A percentile compares a stretch with the other conserved stretches of the same genome.
These are phyloP conservation scores for Brassica incana DNA, from an alignment of 345 rosid genomes.

Conservation along the genomic window DNA sequence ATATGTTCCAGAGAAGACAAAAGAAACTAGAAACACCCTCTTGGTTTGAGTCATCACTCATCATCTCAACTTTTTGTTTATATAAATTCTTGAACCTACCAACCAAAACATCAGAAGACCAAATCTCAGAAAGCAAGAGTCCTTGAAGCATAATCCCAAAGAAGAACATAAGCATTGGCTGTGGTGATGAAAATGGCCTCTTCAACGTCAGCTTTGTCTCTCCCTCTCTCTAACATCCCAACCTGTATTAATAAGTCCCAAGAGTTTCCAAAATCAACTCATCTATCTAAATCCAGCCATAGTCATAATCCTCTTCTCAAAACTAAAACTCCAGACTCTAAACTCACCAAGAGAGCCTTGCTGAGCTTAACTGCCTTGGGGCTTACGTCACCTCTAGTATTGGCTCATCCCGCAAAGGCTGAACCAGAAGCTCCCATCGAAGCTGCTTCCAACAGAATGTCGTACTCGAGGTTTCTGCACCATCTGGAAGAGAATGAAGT, in stretches of 20 bases:
- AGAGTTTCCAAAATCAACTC: conserved; percentile 39
- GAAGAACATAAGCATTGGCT: neutral
- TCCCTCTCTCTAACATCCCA: conserved; percentile 46
- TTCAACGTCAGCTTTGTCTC: conserved; percentile 45
- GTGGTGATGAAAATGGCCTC: conserved; percentile 22
- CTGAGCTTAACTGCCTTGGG: conserved; percentile 31
- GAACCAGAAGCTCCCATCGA: conserved; percentile 56
- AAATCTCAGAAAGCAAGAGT: neutral
- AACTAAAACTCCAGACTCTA: conserved; percentile 25
- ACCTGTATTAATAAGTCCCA: conserved; percentile 46
- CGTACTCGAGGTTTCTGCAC: conserved; percentile 62
- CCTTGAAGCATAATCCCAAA: too few relatives aligned
- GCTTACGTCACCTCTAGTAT: conserved; percentile 29
- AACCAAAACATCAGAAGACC: neutral
- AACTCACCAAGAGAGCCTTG: conserved; percentile 48
- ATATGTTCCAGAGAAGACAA: conserved; percentile 26
- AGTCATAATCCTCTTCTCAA: conserved; percentile 37
- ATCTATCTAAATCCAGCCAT: conserved; percentile 31
- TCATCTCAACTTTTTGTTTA: conserved; percentile 4
- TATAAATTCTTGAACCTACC: conserved; percentile 10
- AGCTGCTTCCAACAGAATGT: conserved; percentile 53
- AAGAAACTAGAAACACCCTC: conserved; percentile 33
- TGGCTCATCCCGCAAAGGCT: conserved; percentile 46
- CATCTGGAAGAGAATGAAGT: conserved; percentile 59
- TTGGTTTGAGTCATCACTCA: conserved; percentile 14